Evolutionary conservation across 208 protist genomes (phyloP).

Genomic region (Tritrichomonas foetus): DNA sequence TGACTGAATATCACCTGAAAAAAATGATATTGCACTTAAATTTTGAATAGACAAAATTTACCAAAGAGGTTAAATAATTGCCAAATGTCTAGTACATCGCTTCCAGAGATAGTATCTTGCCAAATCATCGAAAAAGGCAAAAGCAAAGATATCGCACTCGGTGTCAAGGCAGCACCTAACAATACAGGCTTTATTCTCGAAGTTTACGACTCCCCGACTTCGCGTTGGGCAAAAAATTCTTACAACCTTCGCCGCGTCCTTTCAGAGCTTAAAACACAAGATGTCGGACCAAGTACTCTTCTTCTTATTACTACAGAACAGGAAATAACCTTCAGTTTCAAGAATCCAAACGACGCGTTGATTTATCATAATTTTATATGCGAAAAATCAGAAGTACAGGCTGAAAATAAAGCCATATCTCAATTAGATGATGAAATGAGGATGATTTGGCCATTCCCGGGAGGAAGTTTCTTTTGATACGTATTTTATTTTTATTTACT

Average conservation of each 20-base stretch:
- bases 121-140: conserved; percentile 4
- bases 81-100: not conserved
- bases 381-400: conserved; percentile 37
- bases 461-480: not conserved
- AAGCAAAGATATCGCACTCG: not conserved
- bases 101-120: not conserved
- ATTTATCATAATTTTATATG: not conserved
- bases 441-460: conserved; percentile 13
- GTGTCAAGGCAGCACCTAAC: not conserved
- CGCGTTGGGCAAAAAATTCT: not conserved
- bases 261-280: not conserved
- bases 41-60: no score
- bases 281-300: not conserved
- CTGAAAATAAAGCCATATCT: conserved; percentile 2
- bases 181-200: not conserved
- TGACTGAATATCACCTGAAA: no score
- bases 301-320: not conserved
- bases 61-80: no score
- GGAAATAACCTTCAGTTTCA: not conserved
- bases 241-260: not conserved
- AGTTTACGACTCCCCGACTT: not conserved
- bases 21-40: no score
- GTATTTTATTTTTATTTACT: no score
- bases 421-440: conserved; percentile 24
- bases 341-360: not conserved